These are phyloP conservation scores for Aspergillus sergii DNA, from an alignment of 2,329 filamentous ascomycete genomes.

Conservation along the genomic window DNA sequence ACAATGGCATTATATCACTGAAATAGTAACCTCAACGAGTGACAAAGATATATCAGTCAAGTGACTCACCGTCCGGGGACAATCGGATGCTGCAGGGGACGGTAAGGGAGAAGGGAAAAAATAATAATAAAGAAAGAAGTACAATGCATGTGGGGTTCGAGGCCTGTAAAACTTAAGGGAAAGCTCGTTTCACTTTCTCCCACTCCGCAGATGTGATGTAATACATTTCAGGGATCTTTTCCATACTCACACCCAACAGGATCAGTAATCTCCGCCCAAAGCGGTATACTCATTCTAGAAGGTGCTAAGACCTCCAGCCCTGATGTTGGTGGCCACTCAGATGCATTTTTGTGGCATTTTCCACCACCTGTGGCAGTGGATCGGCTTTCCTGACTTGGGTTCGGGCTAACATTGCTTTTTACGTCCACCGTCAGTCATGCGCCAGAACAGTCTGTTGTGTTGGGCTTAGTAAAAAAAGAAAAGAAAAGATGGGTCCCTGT, in stretches of 20 bases:
- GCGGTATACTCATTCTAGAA: not conserved
- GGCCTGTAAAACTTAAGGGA: not conserved
- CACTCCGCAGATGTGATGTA: not conserved
- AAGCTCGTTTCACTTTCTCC: not conserved
- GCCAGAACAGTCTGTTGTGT: not conserved
- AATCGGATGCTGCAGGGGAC: not conserved
- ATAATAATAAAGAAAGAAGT: not conserved
- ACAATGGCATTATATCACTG: not conserved
- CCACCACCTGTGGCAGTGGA: not conserved
- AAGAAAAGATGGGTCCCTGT: not conserved
- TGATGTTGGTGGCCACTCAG: not conserved
- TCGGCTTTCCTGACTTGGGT: constrained; percentile 4
- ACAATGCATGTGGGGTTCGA: not conserved
- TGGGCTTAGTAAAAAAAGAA: not conserved
- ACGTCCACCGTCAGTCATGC: constrained; percentile 6
- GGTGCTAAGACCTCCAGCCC: not conserved
- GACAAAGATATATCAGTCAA: not conserved
- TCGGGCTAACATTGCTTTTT: not conserved
- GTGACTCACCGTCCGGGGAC: not conserved
- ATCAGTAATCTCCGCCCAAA: not conserved
- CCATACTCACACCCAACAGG: not conserved
- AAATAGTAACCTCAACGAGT: not conserved
- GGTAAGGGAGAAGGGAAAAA: not conserved
- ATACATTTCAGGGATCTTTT: not conserved
- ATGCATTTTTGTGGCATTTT: not conserved